phyloP scores from a whole-genome alignment of 805 yeast genomes.

The Suhomyces sp. region DNA sequence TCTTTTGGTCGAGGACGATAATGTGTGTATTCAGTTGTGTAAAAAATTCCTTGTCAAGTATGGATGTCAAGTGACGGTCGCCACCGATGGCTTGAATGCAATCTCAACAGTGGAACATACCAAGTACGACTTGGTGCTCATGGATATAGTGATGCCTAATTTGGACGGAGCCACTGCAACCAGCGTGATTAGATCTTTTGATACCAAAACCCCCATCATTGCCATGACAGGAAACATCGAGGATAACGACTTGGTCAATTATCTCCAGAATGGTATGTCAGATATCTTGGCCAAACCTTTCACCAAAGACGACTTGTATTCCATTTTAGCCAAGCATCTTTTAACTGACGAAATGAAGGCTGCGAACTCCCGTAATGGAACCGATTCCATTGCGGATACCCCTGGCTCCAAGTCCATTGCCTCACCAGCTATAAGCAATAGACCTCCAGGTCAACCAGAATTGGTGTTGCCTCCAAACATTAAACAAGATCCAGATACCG shows the following conservation, averaged over 20 bases:
- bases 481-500: constrained; percentile 3
- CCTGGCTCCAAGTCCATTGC: background rate
- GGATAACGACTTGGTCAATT: constrained; percentile 75
- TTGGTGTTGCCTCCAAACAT: background rate
- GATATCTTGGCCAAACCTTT: constrained; percentile 94
- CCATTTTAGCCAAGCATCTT: constrained; percentile 73
- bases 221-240: constrained; percentile 93
- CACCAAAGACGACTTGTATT: constrained; percentile 78
- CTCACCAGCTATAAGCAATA: background rate
- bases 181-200: constrained; percentile 81
- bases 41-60: constrained; percentile 78
- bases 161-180: constrained; percentile 90
- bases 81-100: constrained; percentile 88
- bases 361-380: background rate
- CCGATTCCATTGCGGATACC: constrained; percentile 2
- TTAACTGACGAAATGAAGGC: constrained; percentile 32
- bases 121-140: constrained; percentile 68
- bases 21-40: constrained; percentile 79
- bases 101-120: constrained; percentile 71
- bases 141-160: constrained; percentile 91
- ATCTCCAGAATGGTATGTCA: constrained; percentile 84
- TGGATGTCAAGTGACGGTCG: constrained; percentile 92
- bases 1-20: constrained; percentile 75
- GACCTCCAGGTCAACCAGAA: background rate
- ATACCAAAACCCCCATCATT: constrained; percentile 82